phyloP scores from a whole-genome alignment of 768 basidiomycete species.

The Cystobasidiopsis lactophilus region DNA sequence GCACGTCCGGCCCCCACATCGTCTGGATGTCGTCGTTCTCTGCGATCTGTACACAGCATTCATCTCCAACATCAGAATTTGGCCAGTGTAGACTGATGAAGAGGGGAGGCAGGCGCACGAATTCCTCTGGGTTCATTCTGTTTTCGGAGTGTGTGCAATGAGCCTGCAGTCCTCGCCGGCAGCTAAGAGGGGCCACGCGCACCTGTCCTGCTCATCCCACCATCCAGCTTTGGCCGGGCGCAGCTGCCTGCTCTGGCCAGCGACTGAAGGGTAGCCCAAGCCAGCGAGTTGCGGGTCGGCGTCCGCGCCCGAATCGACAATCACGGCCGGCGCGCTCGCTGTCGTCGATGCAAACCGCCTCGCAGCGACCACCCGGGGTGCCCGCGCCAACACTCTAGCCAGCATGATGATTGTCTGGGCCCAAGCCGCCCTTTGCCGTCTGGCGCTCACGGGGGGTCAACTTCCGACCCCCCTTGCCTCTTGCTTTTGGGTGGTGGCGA shows the following conservation, averaged over 20 bases:
- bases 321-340: background rate
- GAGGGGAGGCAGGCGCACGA: slow-evolving; percentile 16
- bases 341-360: background rate
- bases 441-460: too few species aligned
- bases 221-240: slow-evolving; percentile 23
- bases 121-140: slow-evolving; percentile 26
- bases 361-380: too few species aligned
- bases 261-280: slow-evolving; percentile 26
- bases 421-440: too few species aligned
- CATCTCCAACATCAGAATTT: background rate
- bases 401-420: background rate
- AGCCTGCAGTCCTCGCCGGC: background rate
- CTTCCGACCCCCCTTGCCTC: too few species aligned
- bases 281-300: slow-evolving; percentile 16
- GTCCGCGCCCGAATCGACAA: slow-evolving; percentile 7
- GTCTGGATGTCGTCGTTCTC: slow-evolving; percentile 27
- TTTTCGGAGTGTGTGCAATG: background rate
- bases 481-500: too few species aligned
- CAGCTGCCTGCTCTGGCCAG: slow-evolving; percentile 22
- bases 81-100: background rate
- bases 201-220: slow-evolving; percentile 27
- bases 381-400: too few species aligned
- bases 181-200: background rate
- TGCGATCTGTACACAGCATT: slow-evolving; percentile 22
- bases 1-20: slow-evolving; percentile 29